Base-by-base conservation (phyloP, 768 basidiomycete genomes). In the Crassisporium funariophilum region DNA sequence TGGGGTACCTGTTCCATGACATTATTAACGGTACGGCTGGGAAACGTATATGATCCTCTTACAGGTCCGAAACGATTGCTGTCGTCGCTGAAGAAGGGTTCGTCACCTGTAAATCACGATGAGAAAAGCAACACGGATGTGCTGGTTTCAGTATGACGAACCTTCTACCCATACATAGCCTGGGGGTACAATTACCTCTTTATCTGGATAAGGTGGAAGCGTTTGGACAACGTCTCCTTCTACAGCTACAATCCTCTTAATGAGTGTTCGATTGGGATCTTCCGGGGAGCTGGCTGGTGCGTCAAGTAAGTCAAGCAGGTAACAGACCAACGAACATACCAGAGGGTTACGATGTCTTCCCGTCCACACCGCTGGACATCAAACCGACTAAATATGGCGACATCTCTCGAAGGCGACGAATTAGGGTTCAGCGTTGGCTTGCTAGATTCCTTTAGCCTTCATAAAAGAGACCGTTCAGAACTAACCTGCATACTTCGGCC, bases 91-190 rank as follows among this genome's bases (percentile, higher is more conserved):
- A 79, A 73, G 55, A 82, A 84, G 4, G 76, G 72, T 57, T 86
- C 82, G 49, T 88, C 85, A 6, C 85, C 85, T 86, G 41, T 15
- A 24, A 29, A 35, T 15, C 17, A 7, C 20, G 23, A 5, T 40
- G 42, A 44, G 37, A 38, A 22, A 29, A 31, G 24, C 25, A 23
- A 13, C 3, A 13, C 46, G 22, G 22, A 38, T 17, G 21, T 12
- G 34, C 12, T 17, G 19, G 31, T 1, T 22, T 44, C 70, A 41
- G n/a, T n/a, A n/a, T n/a, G n/a, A n/a, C n/a, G n/a, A 41, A 82
- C 84, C 87, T 77, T 90, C 87, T 41, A 89, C 75, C 88, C 88
- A 90, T 31, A 82, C 71, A 49, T 88, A 82, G 1, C 84, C 84
- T 55, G 67, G 48, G 3, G 87, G 86, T 25, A 90, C 64, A 20